Conservation (phyloP, 192 early-diverging fungal genomes). For the Radiomyces spectabilis region DNA sequence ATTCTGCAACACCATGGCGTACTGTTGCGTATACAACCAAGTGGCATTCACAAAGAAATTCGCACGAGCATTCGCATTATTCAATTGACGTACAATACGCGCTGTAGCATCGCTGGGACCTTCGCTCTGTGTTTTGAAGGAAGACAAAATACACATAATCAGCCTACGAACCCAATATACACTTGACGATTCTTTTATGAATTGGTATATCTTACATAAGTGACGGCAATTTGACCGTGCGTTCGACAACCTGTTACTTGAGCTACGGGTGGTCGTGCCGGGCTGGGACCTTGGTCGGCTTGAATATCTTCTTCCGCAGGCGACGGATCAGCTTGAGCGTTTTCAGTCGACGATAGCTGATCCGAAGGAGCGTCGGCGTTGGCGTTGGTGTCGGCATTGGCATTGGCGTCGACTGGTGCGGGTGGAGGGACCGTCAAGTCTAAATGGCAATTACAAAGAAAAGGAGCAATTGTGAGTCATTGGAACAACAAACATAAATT, state of each 20-base stretch:
- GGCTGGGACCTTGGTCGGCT: background rate
- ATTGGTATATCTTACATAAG: conserved; percentile 28
- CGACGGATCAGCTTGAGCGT: background rate
- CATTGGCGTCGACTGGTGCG: too few relatives aligned
- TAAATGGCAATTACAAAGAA: too few relatives aligned
- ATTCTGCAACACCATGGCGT: conserved; percentile 38
- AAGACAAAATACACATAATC: background rate
- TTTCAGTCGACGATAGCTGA: too few relatives aligned
- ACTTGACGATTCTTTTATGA: too few relatives aligned
- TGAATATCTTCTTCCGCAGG: background rate
- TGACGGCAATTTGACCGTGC: conserved; percentile 30
- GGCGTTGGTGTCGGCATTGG: too few relatives aligned
- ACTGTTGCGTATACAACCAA: conserved; percentile 48
- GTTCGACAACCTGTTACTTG: conserved; percentile 21
- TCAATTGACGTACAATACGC: conserved; percentile 36
- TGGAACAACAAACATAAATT: too few relatives aligned
- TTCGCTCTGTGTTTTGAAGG: conserved; percentile 25
- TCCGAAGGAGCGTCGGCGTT: too few relatives aligned
- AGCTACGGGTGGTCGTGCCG: conserved; percentile 1
- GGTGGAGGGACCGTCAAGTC: too few relatives aligned
- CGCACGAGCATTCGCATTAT: conserved; percentile 36
- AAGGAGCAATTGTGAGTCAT: too few relatives aligned
- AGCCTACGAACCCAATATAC: background rate
- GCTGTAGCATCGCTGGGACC: conserved; percentile 45
- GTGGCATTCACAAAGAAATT: conserved; percentile 45